A percentile compares a stretch with the other conserved stretches of the same genome.
These are phyloP conservation scores for Trametopsis cervina DNA, from an alignment of 768 basidiomycete species.

Conservation along the genomic window DNA sequence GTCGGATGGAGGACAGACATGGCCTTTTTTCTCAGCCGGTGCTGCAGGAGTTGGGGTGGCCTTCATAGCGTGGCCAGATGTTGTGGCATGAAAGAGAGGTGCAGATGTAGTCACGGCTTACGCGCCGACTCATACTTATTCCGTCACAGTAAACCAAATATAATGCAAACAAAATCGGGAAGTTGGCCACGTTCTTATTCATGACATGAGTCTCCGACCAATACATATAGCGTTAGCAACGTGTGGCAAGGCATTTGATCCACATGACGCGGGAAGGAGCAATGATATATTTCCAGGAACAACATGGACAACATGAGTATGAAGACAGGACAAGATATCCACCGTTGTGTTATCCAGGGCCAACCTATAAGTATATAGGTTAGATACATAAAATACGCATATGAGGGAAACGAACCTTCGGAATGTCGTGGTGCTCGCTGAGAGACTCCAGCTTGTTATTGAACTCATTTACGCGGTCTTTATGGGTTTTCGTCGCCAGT, in stretches of 20 bases:
- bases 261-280: background rate
- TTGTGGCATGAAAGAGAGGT: conserved; percentile 22
- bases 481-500: conserved; percentile 81
- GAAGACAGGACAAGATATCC: conserved; percentile 1
- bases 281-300: background rate
- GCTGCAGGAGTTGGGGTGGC: conserved; percentile 20
- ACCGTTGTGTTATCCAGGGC: conserved; percentile 60
- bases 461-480: conserved; percentile 89
- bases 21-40: conserved; percentile 39
- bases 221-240: background rate
- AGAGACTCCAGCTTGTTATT: conserved; percentile 80
- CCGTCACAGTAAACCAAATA: conserved; percentile 26
- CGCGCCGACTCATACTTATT: conserved; percentile 25
- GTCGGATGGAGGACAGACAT: conserved; percentile 47
- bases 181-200: conserved; percentile 1
- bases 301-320: background rate
- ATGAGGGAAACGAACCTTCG: conserved; percentile 51
- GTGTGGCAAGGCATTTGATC: background rate
- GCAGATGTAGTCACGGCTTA: conserved; percentile 23
- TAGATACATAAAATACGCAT: conserved; percentile 11
- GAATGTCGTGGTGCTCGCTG: conserved; percentile 93
- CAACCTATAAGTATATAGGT: conserved; percentile 46
- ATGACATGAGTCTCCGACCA: background rate
- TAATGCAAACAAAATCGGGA: conserved; percentile 19
- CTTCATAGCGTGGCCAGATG: conserved; percentile 29